Conservation (phyloP, 345 rosid genomes). For the Kernera saxatilis region DNA sequence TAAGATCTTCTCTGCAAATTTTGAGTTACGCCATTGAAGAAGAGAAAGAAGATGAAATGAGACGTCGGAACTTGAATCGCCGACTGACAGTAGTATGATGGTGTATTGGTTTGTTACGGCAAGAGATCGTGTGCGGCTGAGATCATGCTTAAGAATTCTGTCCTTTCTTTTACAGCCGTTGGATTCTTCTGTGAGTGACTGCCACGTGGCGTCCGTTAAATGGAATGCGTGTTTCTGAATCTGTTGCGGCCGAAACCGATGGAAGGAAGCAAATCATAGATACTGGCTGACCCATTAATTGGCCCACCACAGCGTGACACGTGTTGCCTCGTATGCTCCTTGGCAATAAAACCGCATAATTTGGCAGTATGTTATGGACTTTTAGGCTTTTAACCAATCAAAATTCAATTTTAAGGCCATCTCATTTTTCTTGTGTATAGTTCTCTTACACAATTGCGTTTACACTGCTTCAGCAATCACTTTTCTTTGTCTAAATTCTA, state of each 20-base stretch:
- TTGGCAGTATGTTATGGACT: background rate
- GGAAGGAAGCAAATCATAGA: constrained; percentile 16
- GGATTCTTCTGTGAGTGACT: background rate
- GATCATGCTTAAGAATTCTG: background rate
- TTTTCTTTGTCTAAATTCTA: too few species aligned
- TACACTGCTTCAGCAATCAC: too few species aligned
- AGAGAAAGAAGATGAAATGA: background rate
- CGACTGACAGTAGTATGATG: background rate
- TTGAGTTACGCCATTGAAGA: background rate
- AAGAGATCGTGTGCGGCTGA: constrained; percentile 2
- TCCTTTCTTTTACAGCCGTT: constrained; percentile 2
- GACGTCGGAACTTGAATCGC: constrained; percentile 5
- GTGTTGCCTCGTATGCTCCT: constrained; percentile 17
- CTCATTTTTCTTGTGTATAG: background rate
- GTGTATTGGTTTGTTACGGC: background rate
- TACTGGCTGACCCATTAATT: background rate
- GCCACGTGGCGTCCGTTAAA: background rate
- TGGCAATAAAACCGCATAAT: constrained; percentile 13
- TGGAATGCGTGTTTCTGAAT: background rate
- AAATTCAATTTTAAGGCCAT: background rate
- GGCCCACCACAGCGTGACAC: constrained; percentile 16
- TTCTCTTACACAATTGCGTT: background rate
- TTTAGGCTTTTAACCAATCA: background rate
- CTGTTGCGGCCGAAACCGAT: constrained; percentile 1
- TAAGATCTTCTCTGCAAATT: background rate